Evolutionary conservation across 345 rosid genomes (phyloP).

Genomic region (Cardamine chenopodiifolia): DNA sequence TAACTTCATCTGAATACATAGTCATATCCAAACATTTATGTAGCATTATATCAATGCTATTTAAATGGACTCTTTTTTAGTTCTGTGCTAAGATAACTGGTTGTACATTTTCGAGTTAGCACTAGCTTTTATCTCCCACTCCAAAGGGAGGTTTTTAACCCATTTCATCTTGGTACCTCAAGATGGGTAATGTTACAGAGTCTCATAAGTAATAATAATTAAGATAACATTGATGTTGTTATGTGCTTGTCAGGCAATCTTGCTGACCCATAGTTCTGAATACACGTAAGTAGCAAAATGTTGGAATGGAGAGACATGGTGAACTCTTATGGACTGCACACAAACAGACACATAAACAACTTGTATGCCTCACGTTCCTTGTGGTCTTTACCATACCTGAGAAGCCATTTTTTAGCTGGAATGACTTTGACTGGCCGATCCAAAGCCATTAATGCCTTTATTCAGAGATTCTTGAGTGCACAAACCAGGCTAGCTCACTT

Average conservation of each 20-base stretch:
- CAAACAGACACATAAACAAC: slow-evolving; percentile 80
- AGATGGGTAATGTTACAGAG: slow-evolving; percentile 3
- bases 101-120: background rate
- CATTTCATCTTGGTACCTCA: background rate
- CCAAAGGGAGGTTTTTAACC: slow-evolving; percentile 8
- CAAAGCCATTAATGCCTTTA: slow-evolving; percentile 83
- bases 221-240: slow-evolving; percentile 12
- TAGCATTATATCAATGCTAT: no score
- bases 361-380: slow-evolving; percentile 64
- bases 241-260: slow-evolving; percentile 32
- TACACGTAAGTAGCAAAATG: slow-evolving; percentile 54
- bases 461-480: slow-evolving; percentile 88
- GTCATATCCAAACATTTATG: no score
- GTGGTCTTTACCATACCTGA: slow-evolving; percentile 92
- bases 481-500: slow-evolving; percentile 91
- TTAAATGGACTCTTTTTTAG: background rate
- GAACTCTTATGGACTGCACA: slow-evolving; percentile 72
- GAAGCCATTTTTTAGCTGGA: slow-evolving; percentile 87
- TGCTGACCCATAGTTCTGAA: slow-evolving; percentile 19
- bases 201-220: background rate
- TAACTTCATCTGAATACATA: no score
- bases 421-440: slow-evolving; percentile 77
- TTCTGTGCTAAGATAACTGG: slow-evolving; percentile 4
- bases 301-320: slow-evolving; percentile 95
- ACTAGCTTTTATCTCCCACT: slow-evolving; percentile 2